These are phyloP conservation scores for Auricularia cornea DNA, from an alignment of 768 basidiomycete genomes.

Conservation along the genomic window DNA sequence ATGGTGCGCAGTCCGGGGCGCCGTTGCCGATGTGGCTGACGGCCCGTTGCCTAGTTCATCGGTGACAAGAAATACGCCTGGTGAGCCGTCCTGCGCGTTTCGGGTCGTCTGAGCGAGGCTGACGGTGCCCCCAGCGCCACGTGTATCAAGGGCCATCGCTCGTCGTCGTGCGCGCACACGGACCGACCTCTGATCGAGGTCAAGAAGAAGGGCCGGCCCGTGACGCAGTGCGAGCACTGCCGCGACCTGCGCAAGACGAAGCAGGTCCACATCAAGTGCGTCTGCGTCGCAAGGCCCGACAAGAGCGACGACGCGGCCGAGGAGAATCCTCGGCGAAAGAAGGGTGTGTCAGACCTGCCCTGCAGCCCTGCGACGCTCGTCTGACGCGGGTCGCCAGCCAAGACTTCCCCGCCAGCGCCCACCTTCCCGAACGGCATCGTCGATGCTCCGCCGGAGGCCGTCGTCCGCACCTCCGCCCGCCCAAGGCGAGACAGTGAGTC, in stretches of 20 bases:
- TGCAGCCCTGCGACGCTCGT: constrained; percentile 33
- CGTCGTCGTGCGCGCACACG: constrained; percentile 78
- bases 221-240: constrained; percentile 84
- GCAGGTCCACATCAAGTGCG: constrained; percentile 76
- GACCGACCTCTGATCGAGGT: constrained; percentile 89
- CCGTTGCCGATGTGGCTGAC: background rate
- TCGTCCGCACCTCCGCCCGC: constrained; percentile 30
- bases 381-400: constrained; percentile 45
- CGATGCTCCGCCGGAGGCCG: constrained; percentile 32
- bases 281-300: constrained; percentile 34
- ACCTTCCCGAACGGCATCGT: constrained; percentile 67
- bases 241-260: constrained; percentile 73
- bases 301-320: constrained; percentile 11
- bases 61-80: constrained; percentile 81
- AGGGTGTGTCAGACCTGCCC: constrained; percentile 44
- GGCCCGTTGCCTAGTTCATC: constrained; percentile 28
- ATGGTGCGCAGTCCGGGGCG: background rate
- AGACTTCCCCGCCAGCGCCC: constrained; percentile 59
- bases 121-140: constrained; percentile 52
- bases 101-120: constrained; percentile 3
- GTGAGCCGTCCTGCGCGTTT: constrained; percentile 30
- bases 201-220: constrained; percentile 87
- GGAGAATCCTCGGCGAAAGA: constrained; percentile 34
- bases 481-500: background rate
- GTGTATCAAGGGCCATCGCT: constrained; percentile 92